These are phyloP conservation scores for Rosa hybrid DNA, from an alignment of 331 rosid species.

Conservation along the genomic window DNA sequence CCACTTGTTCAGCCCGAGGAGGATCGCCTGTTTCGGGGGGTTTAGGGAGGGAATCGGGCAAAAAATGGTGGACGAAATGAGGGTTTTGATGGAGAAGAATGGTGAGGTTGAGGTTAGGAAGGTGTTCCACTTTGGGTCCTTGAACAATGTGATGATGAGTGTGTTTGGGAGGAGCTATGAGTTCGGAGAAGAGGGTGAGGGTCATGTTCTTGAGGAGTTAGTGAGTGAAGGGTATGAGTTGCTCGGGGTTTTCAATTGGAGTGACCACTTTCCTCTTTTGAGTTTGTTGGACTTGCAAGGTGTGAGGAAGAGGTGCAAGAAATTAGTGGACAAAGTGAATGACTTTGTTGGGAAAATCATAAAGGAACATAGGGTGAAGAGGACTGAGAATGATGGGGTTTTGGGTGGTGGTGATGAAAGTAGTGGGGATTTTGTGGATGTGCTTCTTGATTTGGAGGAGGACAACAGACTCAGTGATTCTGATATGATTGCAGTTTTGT, in stretches of 20 bases:
- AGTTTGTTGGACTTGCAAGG: constrained; percentile 68
- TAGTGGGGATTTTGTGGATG: constrained; percentile 72
- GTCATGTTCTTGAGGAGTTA: constrained; percentile 42
- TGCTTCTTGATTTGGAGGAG: constrained; percentile 68
- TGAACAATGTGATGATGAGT: constrained; percentile 68
- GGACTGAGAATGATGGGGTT: constrained; percentile 3
- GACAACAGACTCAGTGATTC: constrained; percentile 54
- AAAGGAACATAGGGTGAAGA: constrained; percentile 50
- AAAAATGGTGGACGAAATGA: constrained; percentile 38
- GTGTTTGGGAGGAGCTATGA: constrained; percentile 64
- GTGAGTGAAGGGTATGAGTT: constrained; percentile 77
- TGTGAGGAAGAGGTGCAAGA: constrained; percentile 58
- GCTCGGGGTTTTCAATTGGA: constrained; percentile 69
- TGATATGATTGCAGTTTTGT: constrained; percentile 82
- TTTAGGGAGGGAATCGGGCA: constrained; percentile 39
- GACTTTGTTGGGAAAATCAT: constrained; percentile 61
- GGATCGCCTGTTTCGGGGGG: constrained; percentile 32
- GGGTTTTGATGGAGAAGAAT: constrained; percentile 28
- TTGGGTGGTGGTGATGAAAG: constrained; percentile 8
- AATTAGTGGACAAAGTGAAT: constrained; percentile 50
- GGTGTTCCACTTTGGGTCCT: constrained; percentile 58
- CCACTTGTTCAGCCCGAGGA: constrained; percentile 51
- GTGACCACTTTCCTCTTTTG: constrained; percentile 68
- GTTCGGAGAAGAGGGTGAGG: constrained; percentile 39
- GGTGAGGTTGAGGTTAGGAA: constrained; percentile 50